Base-by-base conservation (phyloP, 179 eudicot genomes). In the Sideroxylon spinosum region DNA sequence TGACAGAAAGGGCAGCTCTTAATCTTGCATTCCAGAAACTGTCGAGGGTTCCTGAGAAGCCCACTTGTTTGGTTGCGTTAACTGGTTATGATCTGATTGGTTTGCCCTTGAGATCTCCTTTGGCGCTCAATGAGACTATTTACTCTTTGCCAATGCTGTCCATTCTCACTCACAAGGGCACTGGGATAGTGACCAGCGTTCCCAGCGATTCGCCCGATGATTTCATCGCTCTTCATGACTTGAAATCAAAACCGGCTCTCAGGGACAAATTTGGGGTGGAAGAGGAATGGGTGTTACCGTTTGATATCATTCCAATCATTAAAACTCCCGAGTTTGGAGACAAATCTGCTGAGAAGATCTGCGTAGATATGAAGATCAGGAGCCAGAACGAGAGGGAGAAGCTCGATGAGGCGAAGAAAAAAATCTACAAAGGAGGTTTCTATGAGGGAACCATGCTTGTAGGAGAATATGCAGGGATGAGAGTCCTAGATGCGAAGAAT, bases 171-270 rank as follows among this genome's bases (percentile, higher is more conserved):
- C 93, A 94, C 76, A 92, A 92, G 84, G 98, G 98, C 78, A 92
- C 98, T 71, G 97, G 98, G 68, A 86, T 92, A 22, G 98, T 92
- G 71, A 94, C 98, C 22, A 92, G 98, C 79, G 97, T 89, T 62
- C 98, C 98, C 52, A 92, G 98, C 82, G 97, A 94, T 79, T 88
- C 98, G 7, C 98, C 95, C 52, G 97, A 94, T 81, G 98, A 94
- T 80, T 92, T 84, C 76, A 87, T 89, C 89, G 88, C 92, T 52
- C 81, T 92, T 79, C 86, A 87, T 60, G 97, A 91, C 74, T 86
- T 94, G 81, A 91, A 94, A 84, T 81, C 87, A 66, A 92, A 94
- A 73, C 92, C 90, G 44, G 93, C 93, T 74, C 85, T 88, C 63
- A 84, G 97, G 76, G 91, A 85, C 19, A 93, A 92, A 81, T 89